Evolutionary conservation across 1,284 basidiomycete species (phyloP).

Genomic region (Moesziomyces globuligerus): DNA sequence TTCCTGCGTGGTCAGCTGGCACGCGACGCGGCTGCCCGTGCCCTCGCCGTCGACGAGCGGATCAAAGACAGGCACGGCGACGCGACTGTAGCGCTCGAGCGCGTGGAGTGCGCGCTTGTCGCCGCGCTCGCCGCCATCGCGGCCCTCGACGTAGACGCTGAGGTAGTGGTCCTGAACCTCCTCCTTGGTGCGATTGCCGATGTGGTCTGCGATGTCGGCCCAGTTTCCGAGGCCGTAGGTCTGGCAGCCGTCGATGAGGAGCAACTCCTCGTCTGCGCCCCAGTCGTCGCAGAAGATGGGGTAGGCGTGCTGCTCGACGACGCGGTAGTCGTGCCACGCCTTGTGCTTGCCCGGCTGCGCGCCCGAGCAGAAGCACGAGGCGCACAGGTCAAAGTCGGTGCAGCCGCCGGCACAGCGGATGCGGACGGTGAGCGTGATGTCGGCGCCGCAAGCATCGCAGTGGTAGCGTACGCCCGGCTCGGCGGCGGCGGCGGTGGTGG

Average conservation of each 20-base stretch:
- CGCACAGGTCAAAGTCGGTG: slow-evolving; percentile 69
- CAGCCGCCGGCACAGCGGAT: slow-evolving; percentile 66
- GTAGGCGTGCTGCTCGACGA: slow-evolving; percentile 94
- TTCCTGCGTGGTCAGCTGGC: slow-evolving; percentile 36
- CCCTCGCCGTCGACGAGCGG: slow-evolving; percentile 41
- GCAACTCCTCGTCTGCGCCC: slow-evolving; percentile 97
- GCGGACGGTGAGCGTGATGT: slow-evolving; percentile 66
- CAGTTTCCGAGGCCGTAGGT: slow-evolving; percentile 94
- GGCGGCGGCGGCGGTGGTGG: slow-evolving; percentile 54
- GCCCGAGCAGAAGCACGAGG: slow-evolving; percentile 85
- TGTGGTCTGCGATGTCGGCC: slow-evolving; percentile 94
- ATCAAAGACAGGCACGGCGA: slow-evolving; percentile 20
- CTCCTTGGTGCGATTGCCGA: slow-evolving; percentile 92
- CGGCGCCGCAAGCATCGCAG: slow-evolving; percentile 66
- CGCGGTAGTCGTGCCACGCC: slow-evolving; percentile 88
- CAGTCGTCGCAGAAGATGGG: slow-evolving; percentile 95
- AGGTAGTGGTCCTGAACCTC: slow-evolving; percentile 93
- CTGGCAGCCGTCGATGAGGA: slow-evolving; percentile 88
- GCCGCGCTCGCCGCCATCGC: slow-evolving; percentile 55
- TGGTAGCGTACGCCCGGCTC: slow-evolving; percentile 66
- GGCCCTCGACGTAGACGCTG: slow-evolving; percentile 76
- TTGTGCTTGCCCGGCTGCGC: slow-evolving; percentile 89
- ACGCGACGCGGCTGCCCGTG: slow-evolving; percentile 42
- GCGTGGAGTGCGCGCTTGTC: slow-evolving; percentile 51
- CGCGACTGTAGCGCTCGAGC: slow-evolving; percentile 19